These are phyloP conservation scores for Eremochloa ophiuroides DNA, from an alignment of 176 grass and related monocot genomes.

Conservation along the genomic window DNA sequence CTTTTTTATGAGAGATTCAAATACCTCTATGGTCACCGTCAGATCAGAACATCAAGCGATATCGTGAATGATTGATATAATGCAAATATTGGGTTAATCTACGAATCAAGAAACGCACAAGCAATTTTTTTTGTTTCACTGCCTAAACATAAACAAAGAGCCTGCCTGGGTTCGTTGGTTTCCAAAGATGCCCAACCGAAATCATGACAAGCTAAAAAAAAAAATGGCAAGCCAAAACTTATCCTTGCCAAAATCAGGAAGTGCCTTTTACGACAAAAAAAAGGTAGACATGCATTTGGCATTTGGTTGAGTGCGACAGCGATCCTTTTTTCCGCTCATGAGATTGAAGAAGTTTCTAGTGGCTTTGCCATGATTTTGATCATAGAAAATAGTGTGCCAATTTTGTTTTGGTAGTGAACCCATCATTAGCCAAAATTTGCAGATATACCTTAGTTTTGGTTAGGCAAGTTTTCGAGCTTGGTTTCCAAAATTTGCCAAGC, in stretches of 20 bases:
- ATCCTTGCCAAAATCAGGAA: not conserved
- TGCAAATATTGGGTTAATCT: not conserved
- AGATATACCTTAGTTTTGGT: not conserved
- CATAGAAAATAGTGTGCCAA: not conserved
- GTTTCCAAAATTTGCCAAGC: too few relatives aligned
- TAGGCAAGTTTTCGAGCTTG: not conserved
- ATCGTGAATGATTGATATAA: not conserved
- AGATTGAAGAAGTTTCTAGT: not conserved
- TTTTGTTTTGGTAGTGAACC: not conserved
- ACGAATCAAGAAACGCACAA: not conserved
- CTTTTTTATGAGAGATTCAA: not conserved
- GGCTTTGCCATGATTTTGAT: not conserved
- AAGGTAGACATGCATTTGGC: not conserved
- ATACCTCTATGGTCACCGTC: too few relatives aligned
- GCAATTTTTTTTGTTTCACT: not conserved
- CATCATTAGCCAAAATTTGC: not conserved
- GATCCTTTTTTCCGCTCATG: too few relatives aligned
- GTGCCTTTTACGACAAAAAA: too few relatives aligned
- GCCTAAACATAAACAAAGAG: too few relatives aligned
- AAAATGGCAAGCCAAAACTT: too few relatives aligned
- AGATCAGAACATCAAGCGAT: not conserved
- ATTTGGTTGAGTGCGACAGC: not conserved
- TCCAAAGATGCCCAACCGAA: not conserved
- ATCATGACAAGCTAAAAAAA: not conserved
- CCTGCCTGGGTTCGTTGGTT: too few relatives aligned